These are phyloP conservation scores for Phytophthora niederhauseri DNA, from an alignment of 352 stramenopile species.

Conservation along the genomic window DNA sequence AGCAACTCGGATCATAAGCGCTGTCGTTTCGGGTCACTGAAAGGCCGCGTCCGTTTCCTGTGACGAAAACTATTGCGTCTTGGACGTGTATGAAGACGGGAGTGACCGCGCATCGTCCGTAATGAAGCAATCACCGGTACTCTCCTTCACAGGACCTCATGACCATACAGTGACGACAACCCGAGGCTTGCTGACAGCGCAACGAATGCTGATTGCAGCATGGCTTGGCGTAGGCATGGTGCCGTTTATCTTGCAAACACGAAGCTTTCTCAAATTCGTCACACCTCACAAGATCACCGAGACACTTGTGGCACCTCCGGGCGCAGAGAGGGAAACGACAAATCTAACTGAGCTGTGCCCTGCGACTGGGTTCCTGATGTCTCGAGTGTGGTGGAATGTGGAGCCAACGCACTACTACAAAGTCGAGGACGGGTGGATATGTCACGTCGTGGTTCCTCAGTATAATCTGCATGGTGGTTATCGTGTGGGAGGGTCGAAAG, in stretches of 20 bases:
- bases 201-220: slow-evolving; percentile 10
- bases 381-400: slow-evolving; percentile 29
- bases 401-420: slow-evolving; percentile 21
- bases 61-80: background rate
- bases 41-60: background rate
- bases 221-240: slow-evolving; percentile 14
- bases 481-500: background rate
- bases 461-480: slow-evolving; percentile 24
- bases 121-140: slow-evolving; percentile 13
- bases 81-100: slow-evolving; percentile 1
- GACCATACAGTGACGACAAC: background rate
- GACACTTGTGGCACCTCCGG: background rate
- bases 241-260: slow-evolving; percentile 19
- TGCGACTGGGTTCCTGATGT: slow-evolving; percentile 18
- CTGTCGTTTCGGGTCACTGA: background rate
- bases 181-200: background rate
- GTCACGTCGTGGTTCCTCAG: slow-evolving; percentile 20
- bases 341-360: slow-evolving; percentile 14
- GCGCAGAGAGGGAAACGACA: background rate
- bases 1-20: background rate
- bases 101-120: background rate
- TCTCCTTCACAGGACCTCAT: background rate
- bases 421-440: slow-evolving; percentile 5
- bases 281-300: slow-evolving; percentile 18
- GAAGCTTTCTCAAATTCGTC: slow-evolving; percentile 22